A percentile compares a stretch with the other conserved stretches of the same genome.
phyloP scores from a whole-genome alignment of 441 rosid species.

The Gossypium schwendimanii region DNA sequence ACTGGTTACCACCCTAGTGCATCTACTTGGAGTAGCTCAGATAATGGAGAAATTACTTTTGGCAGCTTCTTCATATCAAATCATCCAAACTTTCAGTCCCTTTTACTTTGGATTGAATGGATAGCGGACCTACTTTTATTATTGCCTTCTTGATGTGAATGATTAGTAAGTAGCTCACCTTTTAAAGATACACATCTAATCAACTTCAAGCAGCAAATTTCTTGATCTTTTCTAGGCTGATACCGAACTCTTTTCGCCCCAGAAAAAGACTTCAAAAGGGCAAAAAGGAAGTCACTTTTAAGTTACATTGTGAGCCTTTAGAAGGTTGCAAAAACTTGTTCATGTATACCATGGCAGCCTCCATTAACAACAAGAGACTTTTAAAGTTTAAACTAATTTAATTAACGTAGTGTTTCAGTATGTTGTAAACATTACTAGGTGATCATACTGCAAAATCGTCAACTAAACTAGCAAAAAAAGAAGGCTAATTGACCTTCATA shows the following conservation, averaged over 20 bases:
- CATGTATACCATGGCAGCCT: no score
- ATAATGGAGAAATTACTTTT: neutral
- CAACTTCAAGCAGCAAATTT: neutral
- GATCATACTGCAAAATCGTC: neutral
- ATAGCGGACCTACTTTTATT: neutral
- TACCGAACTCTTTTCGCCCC: neutral
- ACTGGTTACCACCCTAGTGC: neutral
- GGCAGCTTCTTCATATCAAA: neutral
- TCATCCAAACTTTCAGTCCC: neutral
- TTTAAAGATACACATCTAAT: neutral
- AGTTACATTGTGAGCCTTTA: no score
- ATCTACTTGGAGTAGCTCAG: neutral
- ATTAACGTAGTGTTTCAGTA: neutral
- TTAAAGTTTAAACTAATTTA: no score
- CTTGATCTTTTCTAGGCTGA: neutral
- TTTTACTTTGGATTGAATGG: neutral
- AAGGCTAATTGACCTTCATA: neutral
- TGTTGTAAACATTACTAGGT: neutral
- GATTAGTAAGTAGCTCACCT: neutral
- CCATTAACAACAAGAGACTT: no score
- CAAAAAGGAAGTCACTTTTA: neutral
- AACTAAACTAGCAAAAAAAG: neutral
- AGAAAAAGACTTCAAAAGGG: neutral
- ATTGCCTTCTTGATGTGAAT: neutral
- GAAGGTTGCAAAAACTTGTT: no score